phyloP scores from a whole-genome alignment of 2,329 filamentous ascomycete genomes.

The Paramyrothecium sp. region DNA sequence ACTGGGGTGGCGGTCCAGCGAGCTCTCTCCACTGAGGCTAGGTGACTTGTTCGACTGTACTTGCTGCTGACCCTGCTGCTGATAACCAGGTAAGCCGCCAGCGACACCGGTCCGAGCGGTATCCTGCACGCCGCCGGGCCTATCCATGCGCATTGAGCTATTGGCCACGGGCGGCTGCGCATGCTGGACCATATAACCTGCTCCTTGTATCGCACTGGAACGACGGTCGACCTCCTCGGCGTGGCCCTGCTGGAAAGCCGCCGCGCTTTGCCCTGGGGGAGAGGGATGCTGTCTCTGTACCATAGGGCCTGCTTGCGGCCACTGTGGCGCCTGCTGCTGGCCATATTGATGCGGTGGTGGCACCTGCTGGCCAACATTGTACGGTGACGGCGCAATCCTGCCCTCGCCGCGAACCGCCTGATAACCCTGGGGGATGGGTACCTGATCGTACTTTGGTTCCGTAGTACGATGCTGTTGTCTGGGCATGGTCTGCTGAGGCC shows the following conservation, averaged over 20 bases:
- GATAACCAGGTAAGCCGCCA: neutral
- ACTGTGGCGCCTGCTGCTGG: conserved; percentile 9
- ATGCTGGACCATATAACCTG: neutral
- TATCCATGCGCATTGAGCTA: no score
- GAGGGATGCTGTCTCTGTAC: neutral
- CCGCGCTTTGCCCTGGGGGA: neutral
- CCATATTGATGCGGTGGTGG: conserved; percentile 8
- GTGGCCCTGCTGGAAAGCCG: neutral
- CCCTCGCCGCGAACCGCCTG: conserved; percentile 34
- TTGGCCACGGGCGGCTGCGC: no score
- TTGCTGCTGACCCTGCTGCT: neutral
- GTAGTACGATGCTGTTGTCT: neutral
- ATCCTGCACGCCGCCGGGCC: neutral
- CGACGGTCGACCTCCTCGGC: neutral
- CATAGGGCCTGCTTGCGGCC: neutral
- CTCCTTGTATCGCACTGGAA: neutral
- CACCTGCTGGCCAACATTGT: conserved; percentile 18
- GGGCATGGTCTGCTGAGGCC: neutral
- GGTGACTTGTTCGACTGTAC: neutral
- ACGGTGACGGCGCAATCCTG: conserved; percentile 22
- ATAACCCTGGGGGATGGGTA: conserved; percentile 37
- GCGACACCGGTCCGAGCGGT: neutral
- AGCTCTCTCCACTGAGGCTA: neutral
- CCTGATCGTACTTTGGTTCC: conserved; percentile 25
- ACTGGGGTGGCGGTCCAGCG: neutral